Evolutionary conservation across 1,139 yeast species (phyloP).

Genomic region (Lodderomyces pseudojiufengensis): DNA sequence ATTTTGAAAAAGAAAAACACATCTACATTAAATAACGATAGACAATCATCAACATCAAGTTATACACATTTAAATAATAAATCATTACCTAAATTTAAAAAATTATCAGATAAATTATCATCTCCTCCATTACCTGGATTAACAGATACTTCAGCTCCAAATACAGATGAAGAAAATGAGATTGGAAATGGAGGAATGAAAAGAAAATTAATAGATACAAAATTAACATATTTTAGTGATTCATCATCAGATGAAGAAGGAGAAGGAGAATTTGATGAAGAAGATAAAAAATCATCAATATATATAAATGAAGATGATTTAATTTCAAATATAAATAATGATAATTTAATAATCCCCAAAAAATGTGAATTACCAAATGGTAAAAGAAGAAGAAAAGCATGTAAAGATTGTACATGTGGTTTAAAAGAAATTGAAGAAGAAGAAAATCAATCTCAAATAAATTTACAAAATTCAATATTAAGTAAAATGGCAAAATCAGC

Average conservation of each 20-base stretch:
- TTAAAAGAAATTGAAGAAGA: slow-evolving; percentile 73
- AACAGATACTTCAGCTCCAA: slow-evolving; percentile 43
- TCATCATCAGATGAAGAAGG: slow-evolving; percentile 39
- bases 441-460: slow-evolving; percentile 48
- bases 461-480: slow-evolving; percentile 42
- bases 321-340: slow-evolving; percentile 20
- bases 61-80: slow-evolving; percentile 9
- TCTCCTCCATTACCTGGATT: slow-evolving; percentile 20
- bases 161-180: slow-evolving; percentile 29
- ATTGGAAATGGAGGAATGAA: slow-evolving; percentile 33
- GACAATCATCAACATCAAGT: not conserved
- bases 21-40: not conserved
- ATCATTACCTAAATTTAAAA: slow-evolving; percentile 26
- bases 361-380: slow-evolving; percentile 53
- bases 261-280: slow-evolving; percentile 31
- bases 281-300: slow-evolving; percentile 13
- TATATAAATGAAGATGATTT: slow-evolving; percentile 21
- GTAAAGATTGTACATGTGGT: slow-evolving; percentile 98
- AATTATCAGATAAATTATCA: slow-evolving; percentile 13
- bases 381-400: slow-evolving; percentile 74
- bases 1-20: slow-evolving; percentile 9
- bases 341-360: slow-evolving; percentile 43
- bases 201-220: slow-evolving; percentile 43
- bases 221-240: slow-evolving; percentile 52
- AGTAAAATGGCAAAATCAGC: slow-evolving; percentile 52